Percentiles rank a stretch among this genome's conserved stretches.
These are phyloP conservation scores for Claviceps fusiformis DNA, from an alignment of 2,329 filamentous ascomycete species.

Conservation along the genomic window DNA sequence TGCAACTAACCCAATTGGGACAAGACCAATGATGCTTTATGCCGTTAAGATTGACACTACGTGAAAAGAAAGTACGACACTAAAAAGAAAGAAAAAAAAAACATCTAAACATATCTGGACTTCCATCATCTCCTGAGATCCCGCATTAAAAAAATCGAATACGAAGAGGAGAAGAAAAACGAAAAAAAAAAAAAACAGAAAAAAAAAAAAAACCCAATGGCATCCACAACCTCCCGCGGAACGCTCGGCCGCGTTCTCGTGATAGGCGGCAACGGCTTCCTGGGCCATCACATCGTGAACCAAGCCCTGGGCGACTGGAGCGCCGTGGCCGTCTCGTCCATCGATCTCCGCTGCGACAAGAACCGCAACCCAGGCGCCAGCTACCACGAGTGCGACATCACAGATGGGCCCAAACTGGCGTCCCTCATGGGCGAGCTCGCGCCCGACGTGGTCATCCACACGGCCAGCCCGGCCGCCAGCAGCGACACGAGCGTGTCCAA, in stretches of 20 bases:
- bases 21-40: neutral
- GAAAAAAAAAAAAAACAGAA: neutral
- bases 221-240: slow-evolving; percentile 16
- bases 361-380: slow-evolving; percentile 48
- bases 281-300: slow-evolving; percentile 70
- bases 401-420: slow-evolving; percentile 45
- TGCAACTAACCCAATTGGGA: neutral
- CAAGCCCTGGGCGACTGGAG: slow-evolving; percentile 45
- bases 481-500: slow-evolving; percentile 39
- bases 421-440: slow-evolving; percentile 50
- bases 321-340: slow-evolving; percentile 46
- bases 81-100: no score
- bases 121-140: no score
- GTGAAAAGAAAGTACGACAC: neutral
- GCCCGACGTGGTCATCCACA: slow-evolving; percentile 83
- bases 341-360: slow-evolving; percentile 58
- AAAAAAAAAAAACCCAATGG: neutral
- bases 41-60: neutral
- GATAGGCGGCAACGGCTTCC: slow-evolving; percentile 72
- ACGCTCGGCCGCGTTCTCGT: slow-evolving; percentile 59
- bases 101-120: no score
- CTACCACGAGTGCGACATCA: slow-evolving; percentile 71
- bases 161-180: neutral
- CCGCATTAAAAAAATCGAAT: no score
- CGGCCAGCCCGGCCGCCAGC: slow-evolving; percentile 57